Conservation (phyloP, 2,329 filamentous ascomycete genomes). For the Pyrenochaeta sp. region DNA sequence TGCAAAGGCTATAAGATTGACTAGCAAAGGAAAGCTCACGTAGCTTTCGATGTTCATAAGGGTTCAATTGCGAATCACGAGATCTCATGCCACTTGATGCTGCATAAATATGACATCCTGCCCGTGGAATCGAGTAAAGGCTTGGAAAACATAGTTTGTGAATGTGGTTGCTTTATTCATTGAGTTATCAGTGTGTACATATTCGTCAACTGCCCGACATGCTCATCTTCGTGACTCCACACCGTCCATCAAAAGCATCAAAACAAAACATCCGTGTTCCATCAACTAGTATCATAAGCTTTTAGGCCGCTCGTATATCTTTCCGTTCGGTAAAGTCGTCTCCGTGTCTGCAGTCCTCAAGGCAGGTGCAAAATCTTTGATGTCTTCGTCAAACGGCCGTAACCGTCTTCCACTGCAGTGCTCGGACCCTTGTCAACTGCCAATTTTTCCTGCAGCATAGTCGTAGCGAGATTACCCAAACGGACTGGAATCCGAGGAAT, state of each 20-base stretch:
- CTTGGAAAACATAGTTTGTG: too few relatives aligned
- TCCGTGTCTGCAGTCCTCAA: too few relatives aligned
- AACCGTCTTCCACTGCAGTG: too few relatives aligned
- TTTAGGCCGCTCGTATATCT: too few relatives aligned
- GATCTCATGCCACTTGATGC: not conserved
- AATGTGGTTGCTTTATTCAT: not conserved
- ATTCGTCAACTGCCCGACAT: not conserved
- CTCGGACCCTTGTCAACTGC: too few relatives aligned
- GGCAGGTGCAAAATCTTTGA: too few relatives aligned
- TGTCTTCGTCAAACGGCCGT: too few relatives aligned
- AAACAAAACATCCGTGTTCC: conserved; percentile 1
- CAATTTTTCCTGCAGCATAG: not conserved
- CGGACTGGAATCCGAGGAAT: conserved; percentile 16
- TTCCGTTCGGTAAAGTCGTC: too few relatives aligned
- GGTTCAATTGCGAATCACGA: not conserved
- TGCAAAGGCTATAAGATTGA: not conserved
- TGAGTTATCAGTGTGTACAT: conserved; percentile 6
- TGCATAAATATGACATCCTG: too few relatives aligned
- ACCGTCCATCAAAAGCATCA: conserved; percentile 1
- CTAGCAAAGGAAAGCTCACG: not conserved
- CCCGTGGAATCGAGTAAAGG: too few relatives aligned
- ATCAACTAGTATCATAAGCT: too few relatives aligned
- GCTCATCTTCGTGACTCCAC: not conserved
- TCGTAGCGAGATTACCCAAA: conserved; percentile 9
- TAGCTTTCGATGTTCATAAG: not conserved